A percentile compares a stretch with the other conserved stretches of the same genome.
Evolutionary conservation across 2,329 filamentous ascomycete genomes (phyloP).

Genomic region (Fusarium setosum): DNA sequence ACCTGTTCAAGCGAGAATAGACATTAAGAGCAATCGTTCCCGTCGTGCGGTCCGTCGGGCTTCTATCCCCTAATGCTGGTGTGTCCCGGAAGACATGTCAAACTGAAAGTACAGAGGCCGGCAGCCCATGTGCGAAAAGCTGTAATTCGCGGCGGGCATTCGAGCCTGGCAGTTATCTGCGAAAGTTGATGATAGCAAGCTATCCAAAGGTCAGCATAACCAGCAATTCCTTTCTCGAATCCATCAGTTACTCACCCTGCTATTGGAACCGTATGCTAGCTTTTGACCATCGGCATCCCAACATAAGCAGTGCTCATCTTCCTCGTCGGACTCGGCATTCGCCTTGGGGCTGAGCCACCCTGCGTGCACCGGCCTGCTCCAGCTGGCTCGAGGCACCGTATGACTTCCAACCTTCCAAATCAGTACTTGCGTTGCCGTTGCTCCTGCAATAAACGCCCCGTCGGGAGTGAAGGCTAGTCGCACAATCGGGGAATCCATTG

Average conservation of each 20-base stretch:
- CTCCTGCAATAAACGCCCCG: slow-evolving; percentile 71
- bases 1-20: slow-evolving; percentile 27
- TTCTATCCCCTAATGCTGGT: slow-evolving; percentile 8
- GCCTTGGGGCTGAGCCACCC: slow-evolving; percentile 70
- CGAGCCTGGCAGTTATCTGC: slow-evolving; percentile 46
- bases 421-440: slow-evolving; percentile 67
- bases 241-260: slow-evolving; percentile 61
- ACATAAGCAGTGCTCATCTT: slow-evolving; percentile 69
- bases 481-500: slow-evolving; percentile 68
- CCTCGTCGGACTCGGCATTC: slow-evolving; percentile 65
- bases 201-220: slow-evolving; percentile 37
- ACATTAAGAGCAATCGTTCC: slow-evolving; percentile 26
- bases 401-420: slow-evolving; percentile 74
- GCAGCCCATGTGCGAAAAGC: background rate
- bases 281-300: slow-evolving; percentile 73
- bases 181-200: slow-evolving; percentile 65
- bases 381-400: slow-evolving; percentile 68
- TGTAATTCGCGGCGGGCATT: background rate
- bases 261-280: slow-evolving; percentile 72
- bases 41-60: slow-evolving; percentile 9
- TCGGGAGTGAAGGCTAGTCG: slow-evolving; percentile 72
- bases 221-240: too few species aligned
- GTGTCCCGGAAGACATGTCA: background rate
- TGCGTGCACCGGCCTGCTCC: slow-evolving; percentile 65
- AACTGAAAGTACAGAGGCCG: slow-evolving; percentile 2